Percentiles rank a stretch among this genome's conserved stretches.
Evolutionary conservation across 2,329 filamentous ascomycete genomes (phyloP).

Genomic region (Chrysoporthe cubensis): DNA sequence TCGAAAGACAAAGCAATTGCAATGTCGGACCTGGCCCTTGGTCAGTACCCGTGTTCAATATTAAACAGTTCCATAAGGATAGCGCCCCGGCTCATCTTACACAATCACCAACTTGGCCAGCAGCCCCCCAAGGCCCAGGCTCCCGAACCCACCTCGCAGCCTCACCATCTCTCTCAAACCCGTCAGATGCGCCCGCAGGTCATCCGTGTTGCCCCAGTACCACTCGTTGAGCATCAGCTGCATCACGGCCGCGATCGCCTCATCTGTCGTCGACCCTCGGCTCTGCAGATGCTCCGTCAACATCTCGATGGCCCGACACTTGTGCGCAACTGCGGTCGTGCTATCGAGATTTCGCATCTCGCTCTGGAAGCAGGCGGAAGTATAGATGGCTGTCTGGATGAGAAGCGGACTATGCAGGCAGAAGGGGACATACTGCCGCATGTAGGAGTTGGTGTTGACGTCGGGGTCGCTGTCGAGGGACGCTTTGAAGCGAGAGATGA

Average conservation of each 20-base stretch:
- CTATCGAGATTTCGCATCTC: slow-evolving; percentile 53
- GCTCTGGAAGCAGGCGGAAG: slow-evolving; percentile 54
- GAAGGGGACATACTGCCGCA: slow-evolving; percentile 52
- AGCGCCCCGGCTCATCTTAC: slow-evolving; percentile 40
- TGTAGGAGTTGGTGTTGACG: slow-evolving; percentile 45
- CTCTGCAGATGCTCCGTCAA: slow-evolving; percentile 52
- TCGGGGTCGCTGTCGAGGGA: slow-evolving; percentile 54
- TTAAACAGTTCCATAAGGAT: not conserved
- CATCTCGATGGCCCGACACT: slow-evolving; percentile 47
- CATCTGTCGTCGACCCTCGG: slow-evolving; percentile 45
- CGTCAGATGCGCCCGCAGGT: slow-evolving; percentile 50
- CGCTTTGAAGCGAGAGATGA: slow-evolving; percentile 55
- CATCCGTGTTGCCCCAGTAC: slow-evolving; percentile 55
- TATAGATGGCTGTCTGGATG: slow-evolving; percentile 53
- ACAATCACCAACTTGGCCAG: slow-evolving; percentile 53
- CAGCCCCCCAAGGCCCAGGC: slow-evolving; percentile 51
- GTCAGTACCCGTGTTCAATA: not conserved
- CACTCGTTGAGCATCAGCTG: slow-evolving; percentile 57
- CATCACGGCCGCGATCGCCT: slow-evolving; percentile 51
- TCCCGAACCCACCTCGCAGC: slow-evolving; percentile 49
- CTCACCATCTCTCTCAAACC: slow-evolving; percentile 54
- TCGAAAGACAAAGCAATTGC: slow-evolving; percentile 54
- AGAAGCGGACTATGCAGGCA: slow-evolving; percentile 55
- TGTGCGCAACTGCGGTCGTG: slow-evolving; percentile 47
- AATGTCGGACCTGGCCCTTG: slow-evolving; percentile 46